Percentiles rank a stretch among this genome's conserved stretches.
These are phyloP conservation scores for Cladosporium sp. DNA, from an alignment of 2,329 filamentous ascomycete species.

Conservation along the genomic window DNA sequence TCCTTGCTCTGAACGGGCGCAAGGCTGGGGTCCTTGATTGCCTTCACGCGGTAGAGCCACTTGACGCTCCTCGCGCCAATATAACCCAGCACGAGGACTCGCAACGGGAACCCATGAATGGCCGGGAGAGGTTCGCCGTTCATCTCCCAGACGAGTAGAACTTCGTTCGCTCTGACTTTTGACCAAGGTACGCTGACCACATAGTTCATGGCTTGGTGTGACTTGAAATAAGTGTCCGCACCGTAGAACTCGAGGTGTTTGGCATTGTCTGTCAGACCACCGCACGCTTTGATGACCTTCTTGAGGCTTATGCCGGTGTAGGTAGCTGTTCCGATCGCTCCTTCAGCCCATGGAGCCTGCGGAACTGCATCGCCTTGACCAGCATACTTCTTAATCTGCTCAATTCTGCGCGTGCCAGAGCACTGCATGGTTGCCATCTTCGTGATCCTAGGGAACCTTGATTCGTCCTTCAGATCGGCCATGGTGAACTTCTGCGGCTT, in stretches of 20 bases:
- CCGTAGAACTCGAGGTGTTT: conserved; percentile 57
- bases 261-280: conserved; percentile 40
- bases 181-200: conserved; percentile 59
- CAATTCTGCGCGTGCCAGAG: conserved; percentile 56
- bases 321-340: conserved; percentile 57
- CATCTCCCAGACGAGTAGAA: conserved; percentile 68
- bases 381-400: conserved; percentile 55
- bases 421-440: conserved; percentile 57
- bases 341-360: conserved; percentile 52
- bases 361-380: conserved; percentile 48
- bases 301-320: conserved; percentile 59
- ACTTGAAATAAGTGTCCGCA: conserved; percentile 62
- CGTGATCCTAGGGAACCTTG: conserved; percentile 49
- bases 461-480: conserved; percentile 52
- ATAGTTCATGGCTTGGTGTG: conserved; percentile 56
- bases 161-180: conserved; percentile 60
- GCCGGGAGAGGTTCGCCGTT: conserved; percentile 60
- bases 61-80: conserved; percentile 64
- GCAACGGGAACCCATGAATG: conserved; percentile 63
- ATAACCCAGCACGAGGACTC: conserved; percentile 58
- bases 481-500: conserved; percentile 49
- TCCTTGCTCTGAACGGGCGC: conserved; percentile 57
- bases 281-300: conserved; percentile 60
- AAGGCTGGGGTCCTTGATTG: conserved; percentile 46
- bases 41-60: conserved; percentile 59